Evolutionary conservation across 2,329 filamentous ascomycete species (phyloP).

Genomic region (Penicillium vulpinum): DNA sequence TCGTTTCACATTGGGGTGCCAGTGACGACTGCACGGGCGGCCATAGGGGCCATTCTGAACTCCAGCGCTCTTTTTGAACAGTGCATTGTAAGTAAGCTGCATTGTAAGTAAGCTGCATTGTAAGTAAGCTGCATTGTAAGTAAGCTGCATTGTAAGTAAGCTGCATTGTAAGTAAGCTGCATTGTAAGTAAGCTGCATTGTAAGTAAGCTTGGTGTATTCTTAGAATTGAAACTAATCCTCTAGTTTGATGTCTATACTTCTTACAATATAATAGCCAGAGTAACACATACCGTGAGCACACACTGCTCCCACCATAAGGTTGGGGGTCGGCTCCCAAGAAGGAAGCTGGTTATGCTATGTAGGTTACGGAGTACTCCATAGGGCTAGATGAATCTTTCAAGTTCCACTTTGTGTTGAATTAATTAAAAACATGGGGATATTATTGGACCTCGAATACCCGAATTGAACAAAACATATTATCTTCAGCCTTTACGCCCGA

Average conservation of each 20-base stretch:
- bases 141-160: no score
- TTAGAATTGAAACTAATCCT: neutral
- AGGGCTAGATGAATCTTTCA: neutral
- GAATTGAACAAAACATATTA: no score
- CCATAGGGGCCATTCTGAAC: constrained; percentile 7
- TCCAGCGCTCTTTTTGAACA: constrained; percentile 10
- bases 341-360: neutral
- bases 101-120: no score
- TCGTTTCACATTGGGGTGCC: constrained; percentile 3
- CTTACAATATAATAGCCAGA: no score
- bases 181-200: no score
- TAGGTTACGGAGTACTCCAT: no score
- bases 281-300: neutral
- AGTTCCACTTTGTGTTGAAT: neutral
- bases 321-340: neutral
- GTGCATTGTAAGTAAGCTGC: constrained; percentile 6
- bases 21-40: constrained; percentile 8
- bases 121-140: no score
- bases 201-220: neutral
- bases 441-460: no score
- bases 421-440: neutral
- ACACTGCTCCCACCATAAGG: neutral
- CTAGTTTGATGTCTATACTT: constrained; percentile 1
- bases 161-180: no score
- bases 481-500: neutral